Conservation (phyloP, 1,139 yeast species). For the Kluyveromyces sp. region DNA sequence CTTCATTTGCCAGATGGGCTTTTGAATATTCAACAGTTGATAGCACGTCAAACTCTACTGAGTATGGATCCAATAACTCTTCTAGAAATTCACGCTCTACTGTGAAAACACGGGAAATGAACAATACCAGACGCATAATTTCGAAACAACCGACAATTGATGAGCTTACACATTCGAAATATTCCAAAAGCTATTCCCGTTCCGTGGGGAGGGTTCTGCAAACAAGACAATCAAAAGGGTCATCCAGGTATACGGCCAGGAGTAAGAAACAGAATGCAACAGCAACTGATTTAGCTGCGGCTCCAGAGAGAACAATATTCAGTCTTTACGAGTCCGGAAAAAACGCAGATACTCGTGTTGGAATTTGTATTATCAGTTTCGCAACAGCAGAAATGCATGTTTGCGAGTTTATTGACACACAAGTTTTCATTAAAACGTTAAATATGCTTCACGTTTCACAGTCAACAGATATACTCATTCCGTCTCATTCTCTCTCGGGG, state of each 20-base stretch:
- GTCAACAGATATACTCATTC: conserved; percentile 35
- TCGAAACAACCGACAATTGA: neutral
- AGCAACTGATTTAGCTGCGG: conserved; percentile 1
- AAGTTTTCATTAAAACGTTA: conserved; percentile 38
- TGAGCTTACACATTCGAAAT: neutral
- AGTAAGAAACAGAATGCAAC: neutral
- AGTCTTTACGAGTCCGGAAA: conserved; percentile 31
- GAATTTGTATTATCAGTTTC: conserved; percentile 33
- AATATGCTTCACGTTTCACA: conserved; percentile 35
- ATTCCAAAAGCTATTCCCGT: neutral
- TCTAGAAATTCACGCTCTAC: neutral
- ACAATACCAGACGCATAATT: neutral
- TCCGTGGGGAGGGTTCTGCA: neutral
- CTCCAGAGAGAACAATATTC: conserved; percentile 24
- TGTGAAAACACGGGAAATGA: neutral
- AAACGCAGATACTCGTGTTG: conserved; percentile 30
- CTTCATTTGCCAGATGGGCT: conserved; percentile 1
- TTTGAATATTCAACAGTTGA: neutral
- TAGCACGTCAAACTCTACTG: neutral
- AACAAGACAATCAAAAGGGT: neutral
- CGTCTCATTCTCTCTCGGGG: conserved; percentile 26
- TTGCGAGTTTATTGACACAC: conserved; percentile 36
- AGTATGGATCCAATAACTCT: neutral
- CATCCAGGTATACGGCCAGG: neutral
- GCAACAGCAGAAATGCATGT: conserved; percentile 33